Evolutionary conservation across 2,329 filamentous ascomycete species (phyloP), one percentile per base, ranked within the genome.

Genomic region (Hypomyces perniciosus): DNA sequence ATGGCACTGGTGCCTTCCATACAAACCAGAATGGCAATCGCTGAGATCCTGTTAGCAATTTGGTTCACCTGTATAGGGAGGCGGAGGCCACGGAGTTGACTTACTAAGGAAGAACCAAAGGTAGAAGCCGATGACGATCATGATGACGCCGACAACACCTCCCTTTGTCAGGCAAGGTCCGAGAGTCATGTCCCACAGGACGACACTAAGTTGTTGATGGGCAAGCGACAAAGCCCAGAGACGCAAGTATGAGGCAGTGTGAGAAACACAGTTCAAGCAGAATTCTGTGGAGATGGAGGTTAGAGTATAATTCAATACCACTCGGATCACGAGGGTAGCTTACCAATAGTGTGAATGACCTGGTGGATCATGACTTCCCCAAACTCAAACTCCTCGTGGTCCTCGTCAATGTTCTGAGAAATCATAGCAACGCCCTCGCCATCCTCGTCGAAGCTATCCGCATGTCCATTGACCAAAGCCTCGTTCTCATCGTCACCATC

Each of bases 291-390:
- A 31, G 34, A 35, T 13, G 53, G 8, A 9, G 4, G 13, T 28
- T n/a, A 2, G 27, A 45, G 12, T 5, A 35, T 9, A 28, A 10
- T 26, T 2, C 35, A 3, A 10, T 29, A n/a, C 26, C 2, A 12
- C 8, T 26, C 10, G 37, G 5, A 4, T 10, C 6, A 9, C 34
- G 33, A 6, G 12, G 20, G 20, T 20, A 30, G 72, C 85, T 71
- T 83, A 92, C 88, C 90, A 64, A 97, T 97, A 13, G 92, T 97
- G 75, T 97, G 95, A 65, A 99, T 99, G 67, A 96, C 83, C 70
- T 99, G 93, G 72, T 99, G 93, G 65, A 99, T 99, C 90, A 99
- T 96, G 57, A 90, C 81, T 69, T 99, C 93, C 54, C 86, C 83
- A 68, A 99, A 99, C 62, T 99, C 93, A 68, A 99, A 99, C 66